Evolutionary conservation across 495 filamentous ascomycete genomes (phyloP).

Genomic region (Daldinia caldariorum): DNA sequence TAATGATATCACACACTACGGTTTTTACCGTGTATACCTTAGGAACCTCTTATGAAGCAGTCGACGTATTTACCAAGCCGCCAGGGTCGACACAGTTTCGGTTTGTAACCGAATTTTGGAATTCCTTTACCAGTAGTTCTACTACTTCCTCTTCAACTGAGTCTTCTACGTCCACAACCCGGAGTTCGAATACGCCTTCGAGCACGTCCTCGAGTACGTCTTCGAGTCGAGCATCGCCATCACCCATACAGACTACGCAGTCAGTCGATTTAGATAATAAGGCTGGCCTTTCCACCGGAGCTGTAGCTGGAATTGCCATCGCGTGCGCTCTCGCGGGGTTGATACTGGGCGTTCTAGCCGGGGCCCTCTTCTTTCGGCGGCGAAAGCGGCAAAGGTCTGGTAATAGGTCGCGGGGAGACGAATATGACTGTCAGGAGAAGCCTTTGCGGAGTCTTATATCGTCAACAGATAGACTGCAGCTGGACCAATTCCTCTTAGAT

Average conservation of each 20-base stretch:
- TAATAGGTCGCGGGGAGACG: constrained; percentile 2
- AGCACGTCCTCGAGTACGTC: not conserved
- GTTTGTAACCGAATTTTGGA: constrained; percentile 14
- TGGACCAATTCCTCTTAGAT: constrained; percentile 48
- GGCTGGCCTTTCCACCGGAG: constrained; percentile 22
- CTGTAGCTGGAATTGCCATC: constrained; percentile 45
- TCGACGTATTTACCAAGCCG: constrained; percentile 20
- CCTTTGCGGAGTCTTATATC: constrained; percentile 13
- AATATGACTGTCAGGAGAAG: constrained; percentile 34
- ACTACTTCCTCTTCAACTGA: constrained; percentile 4
- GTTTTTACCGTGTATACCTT: constrained; percentile 11
- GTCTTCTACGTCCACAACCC: constrained; percentile 17
- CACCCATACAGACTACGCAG: constrained; percentile 5
- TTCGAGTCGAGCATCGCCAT: constrained; percentile 6
- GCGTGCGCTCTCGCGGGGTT: constrained; percentile 45
- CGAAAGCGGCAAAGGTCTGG: constrained; percentile 9
- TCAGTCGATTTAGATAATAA: not conserved
- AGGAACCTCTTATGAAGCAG: constrained; percentile 20
- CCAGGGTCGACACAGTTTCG: constrained; percentile 4
- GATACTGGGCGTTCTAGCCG: constrained; percentile 38
- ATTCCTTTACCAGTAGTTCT: constrained; percentile 7
- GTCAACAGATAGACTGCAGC: constrained; percentile 28
- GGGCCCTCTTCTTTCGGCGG: constrained; percentile 33
- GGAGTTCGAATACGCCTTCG: constrained; percentile 9
- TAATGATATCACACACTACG: constrained; percentile 15